phyloP scores from a whole-genome alignment of 805 yeast genomes.

The Nematodospora valgi region DNA sequence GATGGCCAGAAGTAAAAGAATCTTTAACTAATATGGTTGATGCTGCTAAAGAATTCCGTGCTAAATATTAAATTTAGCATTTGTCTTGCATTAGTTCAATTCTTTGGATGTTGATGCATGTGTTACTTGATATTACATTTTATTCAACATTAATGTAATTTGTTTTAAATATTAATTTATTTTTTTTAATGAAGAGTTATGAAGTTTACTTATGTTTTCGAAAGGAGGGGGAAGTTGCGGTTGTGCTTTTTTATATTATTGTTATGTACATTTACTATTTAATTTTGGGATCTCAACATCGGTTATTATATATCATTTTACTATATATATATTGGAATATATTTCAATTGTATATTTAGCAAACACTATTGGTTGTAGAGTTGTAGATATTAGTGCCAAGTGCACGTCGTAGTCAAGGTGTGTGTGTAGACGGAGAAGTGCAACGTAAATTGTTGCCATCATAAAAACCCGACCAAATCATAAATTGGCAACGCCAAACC shows the following conservation, averaged over 20 bases:
- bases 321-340: slow-evolving; percentile 2
- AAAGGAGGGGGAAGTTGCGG: slow-evolving; percentile 5
- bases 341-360: slow-evolving; percentile 3
- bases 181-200: slow-evolving; percentile 6
- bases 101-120: slow-evolving; percentile 36
- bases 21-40: slow-evolving; percentile 98
- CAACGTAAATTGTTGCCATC: too few species aligned
- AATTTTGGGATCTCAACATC: slow-evolving; percentile 48
- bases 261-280: slow-evolving; percentile 6
- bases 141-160: slow-evolving; percentile 50
- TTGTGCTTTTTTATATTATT: too few species aligned
- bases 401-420: too few species aligned
- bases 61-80: slow-evolving; percentile 29
- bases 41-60: slow-evolving; percentile 91
- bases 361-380: not conserved
- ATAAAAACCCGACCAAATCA: too few species aligned
- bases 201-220: too few species aligned
- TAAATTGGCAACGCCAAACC: too few species aligned
- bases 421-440: too few species aligned
- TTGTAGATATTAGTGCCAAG: not conserved
- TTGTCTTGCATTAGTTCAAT: slow-evolving; percentile 37
- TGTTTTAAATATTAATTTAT: slow-evolving; percentile 14
- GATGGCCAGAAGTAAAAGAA: slow-evolving; percentile 96
- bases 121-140: slow-evolving; percentile 38
- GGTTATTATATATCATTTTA: slow-evolving; percentile 25